Base-by-base conservation (phyloP, 2,329 filamentous ascomycete genomes). In the Ceratocystiopsis sp. region DNA sequence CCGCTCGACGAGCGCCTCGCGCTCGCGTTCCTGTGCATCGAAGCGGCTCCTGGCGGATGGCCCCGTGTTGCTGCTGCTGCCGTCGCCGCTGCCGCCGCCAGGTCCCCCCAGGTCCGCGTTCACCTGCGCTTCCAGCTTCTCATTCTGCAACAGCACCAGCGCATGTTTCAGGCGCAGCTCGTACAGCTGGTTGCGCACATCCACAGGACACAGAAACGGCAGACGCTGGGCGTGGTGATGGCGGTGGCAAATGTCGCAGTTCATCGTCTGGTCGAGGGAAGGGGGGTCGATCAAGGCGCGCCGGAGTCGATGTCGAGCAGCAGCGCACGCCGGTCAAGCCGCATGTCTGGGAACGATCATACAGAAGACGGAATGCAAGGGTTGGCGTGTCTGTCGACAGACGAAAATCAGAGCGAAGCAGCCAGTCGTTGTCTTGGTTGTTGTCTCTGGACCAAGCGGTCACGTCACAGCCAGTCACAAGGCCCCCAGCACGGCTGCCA, bases 151-250 rank as follows among this genome's bases (percentile, higher is more conserved):
- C 42, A 84, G 63, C 33, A 71, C 58, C 45, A 64, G 65, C 42
- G 75, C 68, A 50, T 73, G 67, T 47, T 74, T 70, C 46, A 84
- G 57, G 39, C 80, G 77, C 19, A 66, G 60, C 34, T 74, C 70
- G 57, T 85, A 85, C 29, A 84, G 65, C 42, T 64, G 62, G 52
- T 80, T 84, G 42, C 80, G 72, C 39, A 76, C 78, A 61, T 84
- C 82, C 40, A 79, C 72, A 21, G 71, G 64, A 57, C 81, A 86
- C 52, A 82, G 65, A 52, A 83, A 80, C 13, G 74, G 74, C 43
- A 77, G 59, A 54, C 65, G 69, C 50, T 66, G 62, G n/a, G 66
- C 52, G 49, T 71, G 66, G 59, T 73, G 64, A 54, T 62, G 57
- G 54, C 72, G 65, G 58, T 65, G 63, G 58, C 80, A 85, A 57